Evolutionary conservation across 805 yeast species (phyloP), one percentile per base, ranked within the genome.

Genomic region (Candida railenensis): DNA sequence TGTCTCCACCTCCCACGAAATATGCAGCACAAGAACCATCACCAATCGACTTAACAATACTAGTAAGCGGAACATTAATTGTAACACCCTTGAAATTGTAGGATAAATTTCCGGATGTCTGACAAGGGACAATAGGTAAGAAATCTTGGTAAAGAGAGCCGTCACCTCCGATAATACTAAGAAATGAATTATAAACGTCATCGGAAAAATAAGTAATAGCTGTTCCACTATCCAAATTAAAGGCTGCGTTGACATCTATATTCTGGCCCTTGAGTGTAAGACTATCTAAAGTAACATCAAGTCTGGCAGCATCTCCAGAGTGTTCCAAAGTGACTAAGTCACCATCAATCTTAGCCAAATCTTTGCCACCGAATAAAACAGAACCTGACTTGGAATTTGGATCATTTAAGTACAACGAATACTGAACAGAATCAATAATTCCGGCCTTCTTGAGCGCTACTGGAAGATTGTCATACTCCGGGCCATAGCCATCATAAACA

Each of bases 261-360:
- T 33, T 37, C 12, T 44, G 20, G n/a, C 55, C 54, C 44, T 50
- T 47, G 43, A 58, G 41, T 15, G 48, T 33, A 3, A 78, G n/a
- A 4, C 70, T 63, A 48, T 69, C 68, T n/a, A 80, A 56, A 2
- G 79, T 74, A 40, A 80, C 58, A 34, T 77, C 75, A 32, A 80
- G 58, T 42, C 77, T 66, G 28, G 73, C 64, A 9, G 80, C 68
- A 2, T 32, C 39, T 20, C 45, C 45, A 21, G 38, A 30, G 33
- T 42, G 45, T 5, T 4, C 22, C 9, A 42, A 22, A 22, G 14
- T 28, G n/a, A 45, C 47, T 40, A 45, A 45, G 19, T 39, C 44
- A 18, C 47, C 47, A 14, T 39, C 39, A 45, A 53, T 58, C 48
- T 63, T 63, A 4, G 62, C 63, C 22, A 48, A 45, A 45, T 64